Base-by-base conservation (phyloP, 1,284 basidiomycete species). In the Pterula multifida region DNA sequence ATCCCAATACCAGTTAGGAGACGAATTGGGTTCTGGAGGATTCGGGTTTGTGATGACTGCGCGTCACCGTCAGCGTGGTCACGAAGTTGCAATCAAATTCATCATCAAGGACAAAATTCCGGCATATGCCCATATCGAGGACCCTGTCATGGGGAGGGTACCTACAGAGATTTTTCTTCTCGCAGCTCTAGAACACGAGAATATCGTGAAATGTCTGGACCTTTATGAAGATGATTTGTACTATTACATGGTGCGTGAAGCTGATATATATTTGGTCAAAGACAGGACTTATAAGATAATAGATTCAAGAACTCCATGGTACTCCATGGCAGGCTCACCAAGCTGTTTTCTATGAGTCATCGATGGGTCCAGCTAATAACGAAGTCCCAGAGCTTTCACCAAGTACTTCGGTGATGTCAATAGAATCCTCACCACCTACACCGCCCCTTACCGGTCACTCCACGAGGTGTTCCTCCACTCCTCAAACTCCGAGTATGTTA, bases 291-390 rank as follows among this genome's bases (percentile, higher is more conserved):
- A n/a, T n/a, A n/a, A n/a, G 45, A 53, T 47, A 49, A 2, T 55
- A 93, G 89, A 79, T 95, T 21, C 90, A 93, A 73, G 92, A 95
- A 65, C 70, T 93, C 24, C 92, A 96, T 61, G 92, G 92, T 22
- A 80, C 82, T 12, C 90, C 91, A 1, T 95, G 92, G 92, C 68
- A 64, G 48, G 71, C 69, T 51, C 56, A 59, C n/a, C 58, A 62
- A 57, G 64, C 54, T 57, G 53, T 54, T 53, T 54, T 36, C 55
- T 42, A 15, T 32, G 28, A 32, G 28, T 15, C 17, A 6, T 4
- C 21, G n/a, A 6, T 42, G 21, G 9, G 13, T 42, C 39, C 39
- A 6, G 4, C 19, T 6, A 42, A 19, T 17, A 42, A 17, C 17
- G 39, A 22, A 11, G 19, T 19, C 4, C 39, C 39, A 42, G 39